Conservation (phyloP, 805 yeast species). For the Metschnikowia santaceciliae region DNA sequence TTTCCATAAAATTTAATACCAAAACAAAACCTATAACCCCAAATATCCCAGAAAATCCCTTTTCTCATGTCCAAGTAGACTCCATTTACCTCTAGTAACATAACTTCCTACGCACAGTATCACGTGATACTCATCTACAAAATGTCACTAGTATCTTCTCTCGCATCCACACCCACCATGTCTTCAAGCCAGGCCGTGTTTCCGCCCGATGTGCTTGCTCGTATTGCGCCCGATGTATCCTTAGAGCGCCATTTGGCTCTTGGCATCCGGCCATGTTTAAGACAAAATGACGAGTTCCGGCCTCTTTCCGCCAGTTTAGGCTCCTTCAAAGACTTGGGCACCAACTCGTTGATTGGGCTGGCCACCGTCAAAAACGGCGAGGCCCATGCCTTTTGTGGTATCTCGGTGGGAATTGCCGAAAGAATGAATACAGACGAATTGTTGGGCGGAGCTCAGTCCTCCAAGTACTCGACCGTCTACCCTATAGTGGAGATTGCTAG, state of each 20-base stretch:
- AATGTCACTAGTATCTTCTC: not conserved
- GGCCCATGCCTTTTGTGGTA: conserved; percentile 69
- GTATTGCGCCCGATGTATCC: conserved; percentile 82
- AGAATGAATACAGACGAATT: conserved; percentile 35
- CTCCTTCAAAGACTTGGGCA: conserved; percentile 32
- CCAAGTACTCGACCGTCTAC: conserved; percentile 40
- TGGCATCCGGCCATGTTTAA: conserved; percentile 72
- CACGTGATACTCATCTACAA: conserved; percentile 6
- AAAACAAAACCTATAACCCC: too few species aligned
- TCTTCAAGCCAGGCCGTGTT: conserved; percentile 44
- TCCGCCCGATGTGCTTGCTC: conserved; percentile 76
- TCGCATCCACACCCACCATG: conserved; percentile 3
- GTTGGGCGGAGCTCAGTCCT: conserved; percentile 17
- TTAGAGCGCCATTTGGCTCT: conserved; percentile 71
- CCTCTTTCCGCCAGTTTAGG: conserved; percentile 41
- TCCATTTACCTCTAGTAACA: not conserved
- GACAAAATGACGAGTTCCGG: conserved; percentile 71
- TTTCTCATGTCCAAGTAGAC: too few species aligned
- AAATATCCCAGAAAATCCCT: too few species aligned
- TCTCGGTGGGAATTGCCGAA: conserved; percentile 65
- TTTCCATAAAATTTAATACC: too few species aligned
- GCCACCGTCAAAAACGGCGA: conserved; percentile 65
- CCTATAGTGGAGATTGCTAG: conserved; percentile 75
- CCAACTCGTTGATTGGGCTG: conserved; percentile 53
- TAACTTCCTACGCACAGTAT: not conserved